phyloP scores from a whole-genome alignment of 2,329 filamentous ascomycete species.

The Fusarium albidum region DNA sequence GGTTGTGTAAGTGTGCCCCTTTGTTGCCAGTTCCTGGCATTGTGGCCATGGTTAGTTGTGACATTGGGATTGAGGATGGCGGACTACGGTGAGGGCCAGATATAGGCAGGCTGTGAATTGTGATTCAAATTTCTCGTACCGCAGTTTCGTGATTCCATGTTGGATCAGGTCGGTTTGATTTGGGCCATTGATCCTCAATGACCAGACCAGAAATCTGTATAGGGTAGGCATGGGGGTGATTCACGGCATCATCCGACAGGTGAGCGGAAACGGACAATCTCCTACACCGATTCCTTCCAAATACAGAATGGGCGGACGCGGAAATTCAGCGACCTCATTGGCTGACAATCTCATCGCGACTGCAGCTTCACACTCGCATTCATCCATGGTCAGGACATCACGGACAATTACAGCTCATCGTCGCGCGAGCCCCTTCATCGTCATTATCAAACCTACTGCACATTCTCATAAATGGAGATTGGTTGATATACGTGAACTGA shows the following conservation, averaged over 20 bases:
- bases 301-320: slow-evolving; percentile 1
- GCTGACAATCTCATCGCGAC: slow-evolving; percentile 31
- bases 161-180: no score
- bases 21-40: no score
- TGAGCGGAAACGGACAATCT: slow-evolving; percentile 37
- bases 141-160: no score
- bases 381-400: slow-evolving; percentile 14
- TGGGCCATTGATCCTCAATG: neutral
- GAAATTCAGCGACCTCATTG: slow-evolving; percentile 29
- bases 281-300: slow-evolving; percentile 15
- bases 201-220: neutral
- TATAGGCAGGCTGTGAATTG: no score
- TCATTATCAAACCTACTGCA: neutral
- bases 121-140: no score
- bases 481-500: neutral
- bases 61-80: no score
- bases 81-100: no score
- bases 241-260: neutral
- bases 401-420: slow-evolving; percentile 26
- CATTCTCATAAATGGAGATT: slow-evolving; percentile 3
- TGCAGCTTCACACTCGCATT: slow-evolving; percentile 30
- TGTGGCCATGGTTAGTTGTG: no score
- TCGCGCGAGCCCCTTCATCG: slow-evolving; percentile 7
- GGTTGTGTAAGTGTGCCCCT: no score
- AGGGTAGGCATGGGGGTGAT: slow-evolving; percentile 19